Evolutionary conservation across 78 protist genomes (phyloP), one percentile per base, ranked within the genome.

Genomic region (Bodo saltans): DNA sequence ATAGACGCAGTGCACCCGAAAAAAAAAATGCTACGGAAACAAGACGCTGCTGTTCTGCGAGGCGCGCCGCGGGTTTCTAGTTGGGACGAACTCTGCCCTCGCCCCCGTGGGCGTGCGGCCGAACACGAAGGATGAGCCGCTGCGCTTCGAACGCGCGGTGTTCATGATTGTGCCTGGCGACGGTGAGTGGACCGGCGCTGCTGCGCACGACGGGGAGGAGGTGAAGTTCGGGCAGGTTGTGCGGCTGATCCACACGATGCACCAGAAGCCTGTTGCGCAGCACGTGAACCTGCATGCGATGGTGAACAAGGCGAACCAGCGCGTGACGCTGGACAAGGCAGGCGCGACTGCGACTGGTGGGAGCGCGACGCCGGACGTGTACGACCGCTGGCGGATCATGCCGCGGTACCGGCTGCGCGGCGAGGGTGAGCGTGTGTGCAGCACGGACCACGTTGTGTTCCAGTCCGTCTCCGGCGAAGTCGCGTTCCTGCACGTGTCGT

Each of bases 181-280:
- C 25, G 81, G 81, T 39, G 81, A 76, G 35, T 1, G 35, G 40
- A 47, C 60, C 8, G 40, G 25, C 32, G 42, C 17, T 17, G 70
- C 81, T 32, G 32, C 8, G 60, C 38, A 76, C 27, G n/a, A 3
- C 35, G 28, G 35, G 42, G 53, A 76, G 25, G 81, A 76, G 52
- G 81, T 76, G 37, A 76, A 76, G 52, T 76, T 76, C 69, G 81
- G 81, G 40, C 81, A 76, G 33, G 35, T 67, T 38, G 42, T 76
- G 41, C 40, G 81, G 67, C 81, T 76, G 25, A 27, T 76, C 69
- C 81, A 76, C 69, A 28, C 4, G 27, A 40, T 3, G 35, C 70
- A 4, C 17, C 17, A 38, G 27, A 76, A 76, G 41, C 53, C 67
- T 26, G 42, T 39, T 29, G 35, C 42, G 41, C 17, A 23, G n/a